Base-by-base conservation (phyloP, 306 rosid genomes). In the Pyrus betulifolia region DNA sequence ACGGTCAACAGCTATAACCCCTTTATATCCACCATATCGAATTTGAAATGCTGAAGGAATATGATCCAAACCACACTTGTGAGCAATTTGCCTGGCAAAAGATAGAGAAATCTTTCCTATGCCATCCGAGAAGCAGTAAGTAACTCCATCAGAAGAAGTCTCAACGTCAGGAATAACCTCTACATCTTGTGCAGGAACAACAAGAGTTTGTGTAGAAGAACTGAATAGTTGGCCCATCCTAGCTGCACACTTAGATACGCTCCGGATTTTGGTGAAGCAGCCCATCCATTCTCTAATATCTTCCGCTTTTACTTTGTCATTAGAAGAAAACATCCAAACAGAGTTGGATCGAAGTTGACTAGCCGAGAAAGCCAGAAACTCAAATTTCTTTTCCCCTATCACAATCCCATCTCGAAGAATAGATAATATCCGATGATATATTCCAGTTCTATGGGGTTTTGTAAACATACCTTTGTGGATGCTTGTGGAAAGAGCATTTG, bases 171-270 rank as follows among this genome's bases (percentile, higher is more conserved):
- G 96, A 84, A 94, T 92, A 19, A 90, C 71, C 82, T 94, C 97
- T 46, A 92, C 89, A 31, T 94, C 98, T 69, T 85, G 93, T 11
- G 73, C 59, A 54, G 88, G 76, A 67, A 94, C 94, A 72, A 69
- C 85, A 76, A 89, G 77, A 71, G 95, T 92, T 89, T 90, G 98
- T 49, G 35, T 79, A 45, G 98, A 91, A 51, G 97, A 90, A 78
- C 98, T 94, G 85, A 94, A 94, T 70, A 94, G 78, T 83, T 94
- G 98, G 76, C 98, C 98, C 98, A 94, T 94, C 86, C 98, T 87
- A 51, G 98, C 97, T 25, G 98, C 98, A 78, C 98, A 94, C 84
- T 92, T 94, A 44, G 98, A 94, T 28, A 94, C 74, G 46, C 95
- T 94, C 14, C 91, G 93, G 74, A 94, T 94, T 80, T 85, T 87